Conservation (phyloP, 805 yeast genomes). For the Lipomyces orientalis region DNA sequence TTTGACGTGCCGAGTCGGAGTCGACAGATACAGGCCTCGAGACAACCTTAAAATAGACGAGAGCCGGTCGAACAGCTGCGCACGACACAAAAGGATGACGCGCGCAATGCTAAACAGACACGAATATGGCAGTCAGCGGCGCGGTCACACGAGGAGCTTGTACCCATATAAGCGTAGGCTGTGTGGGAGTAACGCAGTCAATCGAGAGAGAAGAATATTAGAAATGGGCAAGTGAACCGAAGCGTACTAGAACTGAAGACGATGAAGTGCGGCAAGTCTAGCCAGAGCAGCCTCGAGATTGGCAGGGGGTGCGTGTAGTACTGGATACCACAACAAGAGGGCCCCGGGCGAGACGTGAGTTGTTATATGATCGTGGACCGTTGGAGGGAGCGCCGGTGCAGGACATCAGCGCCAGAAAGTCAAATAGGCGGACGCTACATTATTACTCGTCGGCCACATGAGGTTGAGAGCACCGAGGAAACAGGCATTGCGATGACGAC, state of each 20-base stretch:
- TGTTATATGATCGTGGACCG: neutral
- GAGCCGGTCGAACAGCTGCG: neutral
- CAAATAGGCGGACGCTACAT: neutral
- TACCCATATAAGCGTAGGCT: constrained; percentile 1
- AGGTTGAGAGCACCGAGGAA: neutral
- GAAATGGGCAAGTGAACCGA: neutral
- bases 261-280: neutral
- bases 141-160: constrained; percentile 2
- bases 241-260: neutral
- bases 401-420: neutral
- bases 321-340: neutral
- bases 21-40: neutral
- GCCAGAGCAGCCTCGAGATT: neutral
- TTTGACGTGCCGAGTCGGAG: neutral
- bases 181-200: neutral
- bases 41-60: neutral
- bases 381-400: neutral
- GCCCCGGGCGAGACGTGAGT: neutral
- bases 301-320: neutral
- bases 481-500: neutral
- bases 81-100: neutral
- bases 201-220: neutral
- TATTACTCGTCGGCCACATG: neutral
- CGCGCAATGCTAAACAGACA: constrained; percentile 5
- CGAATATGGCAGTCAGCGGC: constrained; percentile 2